These are phyloP conservation scores for Suillus bovinus DNA, from an alignment of 768 basidiomycete species.

Conservation along the genomic window DNA sequence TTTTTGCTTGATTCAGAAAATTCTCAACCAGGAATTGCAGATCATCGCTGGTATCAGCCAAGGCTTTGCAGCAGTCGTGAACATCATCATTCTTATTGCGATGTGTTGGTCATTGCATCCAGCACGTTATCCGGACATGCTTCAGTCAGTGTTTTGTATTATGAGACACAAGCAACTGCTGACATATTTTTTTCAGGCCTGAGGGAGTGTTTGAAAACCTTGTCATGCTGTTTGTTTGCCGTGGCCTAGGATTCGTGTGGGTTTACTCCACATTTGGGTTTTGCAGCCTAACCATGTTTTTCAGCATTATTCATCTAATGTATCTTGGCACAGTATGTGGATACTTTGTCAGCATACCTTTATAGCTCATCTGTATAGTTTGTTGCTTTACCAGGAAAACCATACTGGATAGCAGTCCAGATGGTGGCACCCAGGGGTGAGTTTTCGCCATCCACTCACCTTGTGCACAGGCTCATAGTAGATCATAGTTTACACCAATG, in stretches of 20 bases:
- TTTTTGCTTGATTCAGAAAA: neutral
- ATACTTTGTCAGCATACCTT: neutral
- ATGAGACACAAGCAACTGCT: neutral
- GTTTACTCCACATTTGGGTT: constrained; percentile 13
- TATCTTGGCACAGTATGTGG: constrained; percentile 23
- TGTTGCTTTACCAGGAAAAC: no score
- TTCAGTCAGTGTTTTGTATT: constrained; percentile 15
- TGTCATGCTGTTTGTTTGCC: constrained; percentile 12
- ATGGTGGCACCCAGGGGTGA: no score
- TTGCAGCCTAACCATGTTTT: neutral
- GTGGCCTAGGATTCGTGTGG: constrained; percentile 27
- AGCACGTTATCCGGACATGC: constrained; percentile 16
- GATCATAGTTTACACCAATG: no score
- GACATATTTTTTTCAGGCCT: constrained; percentile 15
- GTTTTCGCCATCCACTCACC: no score
- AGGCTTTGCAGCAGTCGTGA: constrained; percentile 9
- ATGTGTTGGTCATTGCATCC: constrained; percentile 25
- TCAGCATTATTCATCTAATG: constrained; percentile 20
- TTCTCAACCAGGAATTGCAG: neutral
- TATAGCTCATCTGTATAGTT: constrained; percentile 22
- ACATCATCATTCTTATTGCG: constrained; percentile 16
- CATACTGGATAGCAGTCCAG: no score
- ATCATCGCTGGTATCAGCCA: no score
- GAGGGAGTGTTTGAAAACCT: constrained; percentile 8
- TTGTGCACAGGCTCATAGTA: no score